Evolutionary conservation across 164 flowering plant species (phyloP), one percentile per base, ranked within the genome.

Genomic region (Protea cynaroides): DNA sequence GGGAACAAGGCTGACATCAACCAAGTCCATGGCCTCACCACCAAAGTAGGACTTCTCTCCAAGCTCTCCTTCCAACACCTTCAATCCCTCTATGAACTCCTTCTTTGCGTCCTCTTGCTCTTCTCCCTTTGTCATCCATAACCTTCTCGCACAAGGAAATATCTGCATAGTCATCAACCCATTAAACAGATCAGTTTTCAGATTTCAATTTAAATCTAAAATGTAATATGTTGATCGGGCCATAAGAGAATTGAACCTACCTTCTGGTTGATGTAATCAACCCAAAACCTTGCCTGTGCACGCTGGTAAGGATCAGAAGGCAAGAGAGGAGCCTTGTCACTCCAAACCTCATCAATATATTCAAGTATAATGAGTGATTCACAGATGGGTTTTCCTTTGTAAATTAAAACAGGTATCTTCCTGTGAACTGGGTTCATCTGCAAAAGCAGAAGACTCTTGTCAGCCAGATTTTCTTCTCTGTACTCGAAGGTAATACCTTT

Each of bases 351-450:
- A 25, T 72, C 71, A 6, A 67, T 72, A 53, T 72, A 72, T 9
- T 67, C 59, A 37, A 72, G 25, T 14, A 72, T 72, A 61, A 62
- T 62, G 53, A 67, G 67, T 13, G 75, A 72, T 59, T 72, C 75
- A 14, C 71, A 72, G 19, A 67, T 50, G 67, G 75, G 71, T 19
- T 58, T 63, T 3, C 67, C 71, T 5, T 62, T 50, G 55, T 72
- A 71, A 24, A 72, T 47, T n/a, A 72, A 44, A 21, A 72, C 64
- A 14, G 75, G 75, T 54, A 72, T 22, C 43, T 67, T 62, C 64
- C 67, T 72, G 23, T 72, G 59, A 14, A 67, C 47, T 0, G 71
- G 75, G 52, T 72, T 72, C 53, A 56, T 37, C 18, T 63, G 13
- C 34, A 72, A 59, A 4, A 72, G 64, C 34, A 63, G 63, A 47